Conservation (phyloP, 1,284 basidiomycete species). For the Tilletia caries region DNA sequence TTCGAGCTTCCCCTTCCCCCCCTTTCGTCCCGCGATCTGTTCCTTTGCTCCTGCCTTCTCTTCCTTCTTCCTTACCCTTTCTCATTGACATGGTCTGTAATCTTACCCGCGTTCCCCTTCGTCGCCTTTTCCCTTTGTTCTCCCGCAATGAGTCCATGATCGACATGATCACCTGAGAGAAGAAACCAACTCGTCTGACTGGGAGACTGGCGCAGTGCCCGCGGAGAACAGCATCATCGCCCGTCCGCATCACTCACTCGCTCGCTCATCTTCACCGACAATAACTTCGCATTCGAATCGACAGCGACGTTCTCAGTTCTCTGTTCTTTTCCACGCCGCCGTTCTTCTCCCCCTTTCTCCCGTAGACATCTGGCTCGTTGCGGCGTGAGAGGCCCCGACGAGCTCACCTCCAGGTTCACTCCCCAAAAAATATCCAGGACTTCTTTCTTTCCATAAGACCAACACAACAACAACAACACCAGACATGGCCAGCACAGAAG, state of each 20-base stretch:
- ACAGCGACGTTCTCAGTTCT: no score
- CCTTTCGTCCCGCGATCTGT: not conserved
- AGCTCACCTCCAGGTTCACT: not conserved
- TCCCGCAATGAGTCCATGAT: not conserved
- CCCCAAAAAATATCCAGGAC: not conserved
- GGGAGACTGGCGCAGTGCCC: not conserved
- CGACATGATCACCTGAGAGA: not conserved
- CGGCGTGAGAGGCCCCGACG: constrained; percentile 10
- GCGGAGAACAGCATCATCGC: no score
- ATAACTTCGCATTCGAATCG: no score
- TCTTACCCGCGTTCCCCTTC: not conserved
- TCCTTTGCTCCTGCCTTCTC: constrained; percentile 4
- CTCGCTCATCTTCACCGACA: no score
- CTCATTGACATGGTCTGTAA: not conserved
- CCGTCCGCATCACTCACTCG: no score
- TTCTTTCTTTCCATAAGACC: not conserved
- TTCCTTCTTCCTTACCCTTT: not conserved
- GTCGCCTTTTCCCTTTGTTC: not conserved
- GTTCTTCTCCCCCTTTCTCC: no score
- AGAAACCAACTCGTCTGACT: not conserved
- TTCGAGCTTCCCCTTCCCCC: no score
- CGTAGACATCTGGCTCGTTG: constrained; percentile 7
- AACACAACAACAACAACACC: not conserved
- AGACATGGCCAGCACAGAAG: constrained; percentile 25
- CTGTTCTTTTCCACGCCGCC: no score